Percentiles rank a stretch among this genome's conserved stretches.
phyloP scores from a whole-genome alignment of 345 rosid genomes.

The Diplotaxis tenuifolia region DNA sequence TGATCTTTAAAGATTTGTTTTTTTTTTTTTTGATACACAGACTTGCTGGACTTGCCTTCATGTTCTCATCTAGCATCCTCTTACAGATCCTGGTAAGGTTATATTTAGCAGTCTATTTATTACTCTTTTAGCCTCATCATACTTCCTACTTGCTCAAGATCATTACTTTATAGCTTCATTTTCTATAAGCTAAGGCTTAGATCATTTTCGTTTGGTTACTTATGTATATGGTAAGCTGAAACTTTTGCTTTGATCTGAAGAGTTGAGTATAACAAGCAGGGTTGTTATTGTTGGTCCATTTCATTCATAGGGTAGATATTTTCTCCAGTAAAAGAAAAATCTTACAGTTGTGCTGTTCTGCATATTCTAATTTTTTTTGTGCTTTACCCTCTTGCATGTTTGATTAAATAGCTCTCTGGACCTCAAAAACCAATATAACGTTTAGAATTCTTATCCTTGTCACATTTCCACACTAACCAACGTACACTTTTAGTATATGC shows the following conservation, averaged over 20 bases:
- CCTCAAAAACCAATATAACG: neutral
- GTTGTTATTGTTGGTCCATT: neutral
- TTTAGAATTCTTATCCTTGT: neutral
- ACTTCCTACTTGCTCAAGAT: neutral
- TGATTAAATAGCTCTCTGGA: neutral
- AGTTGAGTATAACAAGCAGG: conserved; percentile 4
- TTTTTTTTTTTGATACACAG: conserved; percentile 39
- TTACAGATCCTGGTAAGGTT: conserved; percentile 79
- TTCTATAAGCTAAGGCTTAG: neutral
- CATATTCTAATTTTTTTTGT: conserved; percentile 6
- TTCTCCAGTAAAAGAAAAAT: neutral
- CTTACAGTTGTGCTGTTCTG: neutral
- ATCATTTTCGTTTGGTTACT: neutral
- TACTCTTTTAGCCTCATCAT: no score
- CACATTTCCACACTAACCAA: neutral
- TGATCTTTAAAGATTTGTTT: neutral
- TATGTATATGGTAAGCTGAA: neutral
- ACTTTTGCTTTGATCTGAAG: neutral
- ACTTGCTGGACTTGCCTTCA: conserved; percentile 94
- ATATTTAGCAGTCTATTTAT: no score
- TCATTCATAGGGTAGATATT: neutral
- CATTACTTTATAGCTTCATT: neutral
- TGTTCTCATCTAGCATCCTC: conserved; percentile 88
- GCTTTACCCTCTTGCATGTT: neutral
- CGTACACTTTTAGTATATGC: neutral